A percentile compares a stretch with the other conserved stretches of the same genome.
phyloP scores from a whole-genome alignment of 495 filamentous ascomycete species.

The Aspergillus steynii region DNA sequence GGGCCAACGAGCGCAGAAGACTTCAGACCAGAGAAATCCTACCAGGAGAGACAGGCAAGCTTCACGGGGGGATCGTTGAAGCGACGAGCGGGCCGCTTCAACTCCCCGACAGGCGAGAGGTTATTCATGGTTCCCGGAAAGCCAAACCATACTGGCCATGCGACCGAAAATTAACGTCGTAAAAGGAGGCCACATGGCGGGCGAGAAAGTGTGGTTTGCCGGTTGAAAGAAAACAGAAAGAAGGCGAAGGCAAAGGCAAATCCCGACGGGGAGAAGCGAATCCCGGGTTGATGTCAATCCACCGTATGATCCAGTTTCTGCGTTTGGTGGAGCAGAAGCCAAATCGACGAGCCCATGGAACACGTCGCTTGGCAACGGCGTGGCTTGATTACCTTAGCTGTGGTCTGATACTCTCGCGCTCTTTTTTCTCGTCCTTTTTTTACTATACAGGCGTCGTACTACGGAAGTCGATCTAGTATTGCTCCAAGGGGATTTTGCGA shows the following conservation, averaged over 20 bases:
- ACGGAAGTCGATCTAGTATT: too few species aligned
- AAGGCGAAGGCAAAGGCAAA: neutral
- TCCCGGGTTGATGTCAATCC: constrained; percentile 15
- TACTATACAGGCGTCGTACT: too few species aligned
- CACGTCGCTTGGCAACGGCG: constrained; percentile 13
- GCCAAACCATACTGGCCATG: neutral
- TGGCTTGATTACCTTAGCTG: neutral
- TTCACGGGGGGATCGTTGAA: constrained; percentile 44
- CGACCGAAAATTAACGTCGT: neutral
- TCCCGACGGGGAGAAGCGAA: constrained; percentile 14
- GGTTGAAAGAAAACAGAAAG: neutral
- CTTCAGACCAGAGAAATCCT: constrained; percentile 18
- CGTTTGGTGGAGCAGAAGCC: constrained; percentile 3
- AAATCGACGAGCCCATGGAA: neutral
- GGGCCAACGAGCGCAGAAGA: too few species aligned
- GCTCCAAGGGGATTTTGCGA: too few species aligned
- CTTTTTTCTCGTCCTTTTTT: too few species aligned
- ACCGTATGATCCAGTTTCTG: constrained; percentile 4
- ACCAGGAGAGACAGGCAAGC: constrained; percentile 52
- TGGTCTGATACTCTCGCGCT: too few species aligned
- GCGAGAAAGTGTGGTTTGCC: neutral
- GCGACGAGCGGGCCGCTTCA: constrained; percentile 4
- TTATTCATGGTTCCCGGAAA: constrained; percentile 1
- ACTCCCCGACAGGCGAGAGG: constrained; percentile 4
- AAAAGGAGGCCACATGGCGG: constrained; percentile 7